Evolutionary conservation across 2,329 filamentous ascomycete genomes (phyloP), one percentile per base, ranked within the genome.

Genomic region (Clonostachys sp.): DNA sequence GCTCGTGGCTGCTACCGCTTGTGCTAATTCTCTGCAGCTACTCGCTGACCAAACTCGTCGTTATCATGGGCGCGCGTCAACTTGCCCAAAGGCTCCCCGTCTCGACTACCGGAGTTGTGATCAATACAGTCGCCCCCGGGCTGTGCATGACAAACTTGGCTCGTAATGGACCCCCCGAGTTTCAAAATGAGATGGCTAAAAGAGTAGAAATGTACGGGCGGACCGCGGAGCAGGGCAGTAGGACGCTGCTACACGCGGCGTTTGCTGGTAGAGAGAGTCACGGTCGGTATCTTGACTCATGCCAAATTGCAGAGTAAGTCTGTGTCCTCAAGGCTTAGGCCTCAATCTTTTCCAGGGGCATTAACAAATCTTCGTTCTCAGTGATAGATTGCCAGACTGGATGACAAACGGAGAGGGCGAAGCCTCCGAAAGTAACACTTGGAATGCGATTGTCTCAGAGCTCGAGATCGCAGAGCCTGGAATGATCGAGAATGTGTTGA

Each of bases 251-350:
- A 5, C 58, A 60, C 24, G 70, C 61, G 2, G 67, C 61, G 0
- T 51, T 55, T 3, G 61, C 58, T 0, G 73, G 74, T 2, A 42
- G 52, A 6, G 69, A 73, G 49, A 63, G 62, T 1, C 70, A 78
- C 50, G 77, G 77, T 6, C 52, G 68, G 48, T 78, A 75, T 48
- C 63, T 78, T 55, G 58, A 54, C 3, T 61, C 74, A 40, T 55
- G 59, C 45, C 42, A 17, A 12, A 55, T 62, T 34, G 52, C 45
- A 41, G 61, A 63, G 57, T 60, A 47, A 55, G 60, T 58, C 24
- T 30, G 5, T 30, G 3, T 30, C 24, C 24, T 30, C 24, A 30
- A 30, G 9, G 8, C 24, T 10, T 10, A 30, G 24, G 24, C 24
- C 24, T 30, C 9, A 3, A 30, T 10, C 24, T 30, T 3, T 30